Evolutionary conservation across 805 yeast genomes (phyloP).

Genomic region (Candida quercuum): DNA sequence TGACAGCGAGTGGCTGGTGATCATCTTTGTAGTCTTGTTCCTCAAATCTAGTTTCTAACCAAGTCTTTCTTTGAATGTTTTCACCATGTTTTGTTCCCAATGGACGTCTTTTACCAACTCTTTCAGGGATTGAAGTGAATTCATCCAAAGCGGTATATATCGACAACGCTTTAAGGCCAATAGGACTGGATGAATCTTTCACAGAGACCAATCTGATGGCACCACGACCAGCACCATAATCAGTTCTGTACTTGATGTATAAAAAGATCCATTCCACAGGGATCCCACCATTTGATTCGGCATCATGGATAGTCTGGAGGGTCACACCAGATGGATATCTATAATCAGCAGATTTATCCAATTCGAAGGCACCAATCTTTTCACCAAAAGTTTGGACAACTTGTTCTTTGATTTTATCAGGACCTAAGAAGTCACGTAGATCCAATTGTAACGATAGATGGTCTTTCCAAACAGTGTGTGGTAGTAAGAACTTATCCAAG

Average conservation of each 20-base stretch:
- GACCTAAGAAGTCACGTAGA: conserved; percentile 27
- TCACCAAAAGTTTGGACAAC: conserved; percentile 8
- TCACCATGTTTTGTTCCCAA: conserved; percentile 36
- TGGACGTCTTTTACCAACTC: conserved; percentile 27
- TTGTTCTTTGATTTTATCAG: conserved; percentile 22
- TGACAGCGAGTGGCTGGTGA: conserved; percentile 36
- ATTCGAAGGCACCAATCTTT: conserved; percentile 22
- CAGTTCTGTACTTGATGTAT: conserved; percentile 26
- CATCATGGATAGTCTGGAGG: conserved; percentile 24
- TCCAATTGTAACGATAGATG: conserved; percentile 30
- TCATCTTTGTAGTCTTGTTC: conserved; percentile 26
- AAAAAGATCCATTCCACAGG: conserved; percentile 34
- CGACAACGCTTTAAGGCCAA: conserved; percentile 28
- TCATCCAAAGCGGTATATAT: conserved; percentile 31
- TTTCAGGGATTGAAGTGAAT: conserved; percentile 28
- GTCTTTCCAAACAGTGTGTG: conserved; percentile 34
- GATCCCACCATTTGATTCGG: conserved; percentile 17
- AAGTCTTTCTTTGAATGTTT: conserved; percentile 31
- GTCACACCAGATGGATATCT: conserved; percentile 27
- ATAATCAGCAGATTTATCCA: conserved; percentile 27
- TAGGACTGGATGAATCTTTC: conserved; percentile 22
- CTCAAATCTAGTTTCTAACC: conserved; percentile 30
- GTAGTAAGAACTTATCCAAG: conserved; percentile 22
- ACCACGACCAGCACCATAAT: conserved; percentile 31
- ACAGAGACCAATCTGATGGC: conserved; percentile 27